Percentiles rank a stretch among this genome's conserved stretches.
These are phyloP conservation scores for Paradendryphiella salina DNA, from an alignment of 2,329 filamentous ascomycete species.

Conservation along the genomic window DNA sequence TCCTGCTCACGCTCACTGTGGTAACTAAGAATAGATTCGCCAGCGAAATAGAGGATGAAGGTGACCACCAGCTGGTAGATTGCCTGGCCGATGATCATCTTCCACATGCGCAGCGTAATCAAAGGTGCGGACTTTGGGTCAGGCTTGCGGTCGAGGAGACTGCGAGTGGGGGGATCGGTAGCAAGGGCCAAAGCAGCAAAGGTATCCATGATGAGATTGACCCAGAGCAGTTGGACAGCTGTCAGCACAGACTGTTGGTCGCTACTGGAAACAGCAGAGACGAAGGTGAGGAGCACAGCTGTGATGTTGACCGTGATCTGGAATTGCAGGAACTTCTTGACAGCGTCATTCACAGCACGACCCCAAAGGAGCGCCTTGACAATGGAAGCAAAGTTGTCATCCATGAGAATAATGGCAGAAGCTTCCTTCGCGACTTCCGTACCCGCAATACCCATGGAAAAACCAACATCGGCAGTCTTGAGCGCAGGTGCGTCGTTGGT, in stretches of 20 bases:
- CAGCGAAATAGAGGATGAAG: constrained; percentile 81
- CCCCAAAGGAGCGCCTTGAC: constrained; percentile 84
- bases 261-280: constrained; percentile 75
- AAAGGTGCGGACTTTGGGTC: constrained; percentile 73
- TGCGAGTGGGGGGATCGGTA: constrained; percentile 84
- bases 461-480: constrained; percentile 79
- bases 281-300: constrained; percentile 82
- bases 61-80: constrained; percentile 82
- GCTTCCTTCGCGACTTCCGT: constrained; percentile 85
- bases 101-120: constrained; percentile 92
- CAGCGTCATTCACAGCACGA: constrained; percentile 50
- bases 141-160: constrained; percentile 78
- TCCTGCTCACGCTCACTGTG: constrained; percentile 52
- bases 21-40: constrained; percentile 63
- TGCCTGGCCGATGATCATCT: constrained; percentile 95
- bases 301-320: constrained; percentile 90
- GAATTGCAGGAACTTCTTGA: constrained; percentile 56
- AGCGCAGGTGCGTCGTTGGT: constrained; percentile 83
- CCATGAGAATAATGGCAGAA: constrained; percentile 83
- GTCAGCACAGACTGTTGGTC: constrained; percentile 76
- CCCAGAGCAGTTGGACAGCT: constrained; percentile 91
- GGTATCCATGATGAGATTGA: constrained; percentile 97
- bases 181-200: constrained; percentile 87
- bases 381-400: constrained; percentile 86
- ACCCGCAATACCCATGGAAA: constrained; percentile 83